Base-by-base conservation (phyloP, 306 rosid species). In the Citrullus colocynthis region DNA sequence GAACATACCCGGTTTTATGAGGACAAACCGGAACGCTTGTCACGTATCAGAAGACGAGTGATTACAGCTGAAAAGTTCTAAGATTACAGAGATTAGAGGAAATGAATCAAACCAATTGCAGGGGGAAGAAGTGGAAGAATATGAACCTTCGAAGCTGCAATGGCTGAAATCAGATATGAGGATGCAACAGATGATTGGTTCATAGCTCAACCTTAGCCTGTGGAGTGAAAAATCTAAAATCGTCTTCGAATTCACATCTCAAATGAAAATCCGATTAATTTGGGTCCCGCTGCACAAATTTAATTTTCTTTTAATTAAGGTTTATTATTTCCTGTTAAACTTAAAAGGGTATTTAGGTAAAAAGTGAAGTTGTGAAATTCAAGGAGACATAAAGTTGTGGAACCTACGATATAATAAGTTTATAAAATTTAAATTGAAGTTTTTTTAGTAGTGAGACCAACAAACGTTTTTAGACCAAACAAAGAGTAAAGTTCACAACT, bases 121-220 rank as follows among this genome's bases (percentile, higher is more conserved):
- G 56, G 9, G 24, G n/a, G 58, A 44, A 70, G 76, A 70, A 71
- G 6, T 6, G 56, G 75, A 42, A 69, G 55, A 44, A 42, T 4
- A 30, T 21, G 57, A 70, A 70, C n/a, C 37, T 70, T 45, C 57
- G 57, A 70, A 70, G 56, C 5, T 70, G 75, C 13, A 45, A 4
- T 7, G 59, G 76, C 14, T 8, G 76, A 15, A 28, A 49, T 45
- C 42, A 7, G 76, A 15, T 7, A 28, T 0, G 55, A 72, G 5
- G 60, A 72, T 18, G 44, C 59, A 72, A 16, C 4, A 60, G 60
- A 72, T 49, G 76, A 72, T 32, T 24, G 59, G 59, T 10, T 49
- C 76, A 32, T 48, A 30, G 76, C 60, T 72, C 76, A 45, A 52
- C 76, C 76, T 72, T 49, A 72, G 59, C 76, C 15, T 41, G 41